Percentiles rank a stretch among this genome's conserved stretches.
Evolutionary conservation across 2,329 filamentous ascomycete genomes (phyloP).

Genomic region (Emergomyces pasteurianus): DNA sequence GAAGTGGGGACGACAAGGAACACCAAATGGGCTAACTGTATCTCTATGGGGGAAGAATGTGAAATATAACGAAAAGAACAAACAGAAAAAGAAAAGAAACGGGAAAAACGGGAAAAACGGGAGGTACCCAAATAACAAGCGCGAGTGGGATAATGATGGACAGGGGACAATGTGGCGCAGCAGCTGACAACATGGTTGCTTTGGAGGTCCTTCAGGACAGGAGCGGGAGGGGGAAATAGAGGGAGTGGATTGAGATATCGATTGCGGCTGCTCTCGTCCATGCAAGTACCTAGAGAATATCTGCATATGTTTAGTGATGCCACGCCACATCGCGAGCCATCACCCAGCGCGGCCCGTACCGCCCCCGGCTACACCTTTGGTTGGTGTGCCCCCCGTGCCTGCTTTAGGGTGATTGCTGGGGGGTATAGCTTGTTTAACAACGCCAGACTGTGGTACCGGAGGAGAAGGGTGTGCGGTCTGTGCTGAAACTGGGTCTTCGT

Average conservation of each 20-base stretch:
- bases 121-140: neutral
- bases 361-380: conserved; percentile 17
- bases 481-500: conserved; percentile 37
- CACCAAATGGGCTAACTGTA: neutral
- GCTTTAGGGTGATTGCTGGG: conserved; percentile 8
- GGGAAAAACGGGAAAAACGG: neutral
- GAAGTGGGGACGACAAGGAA: neutral
- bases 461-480: conserved; percentile 41
- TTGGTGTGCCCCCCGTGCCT: conserved; percentile 10
- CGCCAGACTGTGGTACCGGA: conserved; percentile 53
- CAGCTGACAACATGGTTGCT: neutral
- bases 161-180: conserved; percentile 3
- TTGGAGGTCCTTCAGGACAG: neutral
- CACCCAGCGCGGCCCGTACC: conserved; percentile 11
- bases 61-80: conserved; percentile 2
- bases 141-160: neutral
- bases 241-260: neutral
- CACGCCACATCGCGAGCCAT: conserved; percentile 7
- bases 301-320: neutral
- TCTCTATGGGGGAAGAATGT: neutral
- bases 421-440: conserved; percentile 4
- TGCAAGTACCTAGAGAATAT: neutral
- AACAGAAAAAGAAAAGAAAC: neutral
- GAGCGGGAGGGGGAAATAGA: neutral
- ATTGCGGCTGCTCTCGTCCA: neutral